Percentiles rank a stretch among this genome's conserved stretches.
phyloP scores from a whole-genome alignment of 495 filamentous ascomycete species.

The Cercophora scortea region DNA sequence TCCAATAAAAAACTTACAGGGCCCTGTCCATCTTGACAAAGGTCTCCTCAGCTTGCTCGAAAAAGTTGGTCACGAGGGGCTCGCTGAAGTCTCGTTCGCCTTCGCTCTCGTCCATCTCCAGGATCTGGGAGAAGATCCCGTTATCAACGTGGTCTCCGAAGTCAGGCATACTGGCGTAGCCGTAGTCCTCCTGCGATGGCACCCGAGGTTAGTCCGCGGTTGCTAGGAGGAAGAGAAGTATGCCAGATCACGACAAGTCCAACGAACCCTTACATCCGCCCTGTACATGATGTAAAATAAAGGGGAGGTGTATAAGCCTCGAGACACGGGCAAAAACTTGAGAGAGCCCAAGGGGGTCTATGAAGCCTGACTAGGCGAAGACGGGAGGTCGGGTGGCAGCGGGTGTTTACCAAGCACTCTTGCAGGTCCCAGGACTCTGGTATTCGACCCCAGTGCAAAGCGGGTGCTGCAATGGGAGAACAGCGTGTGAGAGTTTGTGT shows the following conservation, averaged over 20 bases:
- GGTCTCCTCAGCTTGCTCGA: slow-evolving; percentile 80
- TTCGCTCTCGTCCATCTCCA: slow-evolving; percentile 91
- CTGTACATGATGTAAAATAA: slow-evolving; percentile 4
- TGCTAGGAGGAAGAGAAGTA: background rate
- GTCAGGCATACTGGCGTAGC: slow-evolving; percentile 24
- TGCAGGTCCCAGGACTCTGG: slow-evolving; percentile 3
- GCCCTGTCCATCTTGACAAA: slow-evolving; percentile 77
- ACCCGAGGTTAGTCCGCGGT: too few relatives aligned
- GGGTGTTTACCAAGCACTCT: slow-evolving; percentile 1
- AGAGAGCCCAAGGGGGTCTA: background rate
- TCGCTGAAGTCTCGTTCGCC: slow-evolving; percentile 68
- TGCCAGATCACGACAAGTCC: background rate
- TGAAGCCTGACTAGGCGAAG: slow-evolving; percentile 1
- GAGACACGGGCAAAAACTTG: background rate
- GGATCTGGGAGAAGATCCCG: slow-evolving; percentile 82
- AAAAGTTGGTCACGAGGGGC: slow-evolving; percentile 86
- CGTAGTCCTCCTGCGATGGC: slow-evolving; percentile 13
- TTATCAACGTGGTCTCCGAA: slow-evolving; percentile 68
- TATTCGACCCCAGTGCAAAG: slow-evolving; percentile 1
- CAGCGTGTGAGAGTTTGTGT: too few relatives aligned
- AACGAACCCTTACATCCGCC: slow-evolving; percentile 20
- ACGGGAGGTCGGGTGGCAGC: slow-evolving; percentile 3
- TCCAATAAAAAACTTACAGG: slow-evolving; percentile 53
- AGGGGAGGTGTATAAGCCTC: background rate
- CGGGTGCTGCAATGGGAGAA: too few relatives aligned